Conservation (phyloP, 2,329 filamentous ascomycete genomes). For the Clonostachys rhizophaga region DNA sequence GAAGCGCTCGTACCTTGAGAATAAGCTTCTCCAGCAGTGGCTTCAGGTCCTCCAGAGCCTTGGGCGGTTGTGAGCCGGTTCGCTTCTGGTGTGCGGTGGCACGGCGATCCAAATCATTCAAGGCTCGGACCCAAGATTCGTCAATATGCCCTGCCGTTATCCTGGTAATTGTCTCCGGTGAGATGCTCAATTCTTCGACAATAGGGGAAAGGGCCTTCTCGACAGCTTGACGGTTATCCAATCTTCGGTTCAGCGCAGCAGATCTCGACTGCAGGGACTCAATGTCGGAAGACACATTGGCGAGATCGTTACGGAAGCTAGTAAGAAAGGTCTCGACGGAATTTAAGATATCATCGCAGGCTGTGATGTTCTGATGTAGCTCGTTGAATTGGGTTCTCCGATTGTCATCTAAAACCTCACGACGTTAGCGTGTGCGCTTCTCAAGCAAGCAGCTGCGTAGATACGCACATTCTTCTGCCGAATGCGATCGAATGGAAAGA, state of each 20-base stretch:
- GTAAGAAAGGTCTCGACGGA: conserved; percentile 91
- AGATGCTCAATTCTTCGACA: conserved; percentile 87
- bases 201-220: conserved; percentile 84
- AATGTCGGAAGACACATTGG: conserved; percentile 89
- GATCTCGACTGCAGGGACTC: conserved; percentile 89
- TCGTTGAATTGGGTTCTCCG: conserved; percentile 86
- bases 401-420: conserved; percentile 56
- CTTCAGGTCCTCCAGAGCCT: conserved; percentile 77
- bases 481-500: conserved; percentile 32
- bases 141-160: conserved; percentile 89
- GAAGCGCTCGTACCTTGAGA: conserved; percentile 55
- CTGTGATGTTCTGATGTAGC: conserved; percentile 80
- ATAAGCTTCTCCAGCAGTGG: conserved; percentile 82
- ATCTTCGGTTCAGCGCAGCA: conserved; percentile 71
- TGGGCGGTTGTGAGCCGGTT: conserved; percentile 57
- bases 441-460: background rate
- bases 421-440: background rate
- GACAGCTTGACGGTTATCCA: conserved; percentile 85
- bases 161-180: conserved; percentile 76
- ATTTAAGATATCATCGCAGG: conserved; percentile 88
- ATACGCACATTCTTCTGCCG: conserved; percentile 66
- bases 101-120: conserved; percentile 80
- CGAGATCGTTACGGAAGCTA: conserved; percentile 90
- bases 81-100: conserved; percentile 67
- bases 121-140: conserved; percentile 77